These are phyloP conservation scores for Cryptococcus jaspeensis DNA, from an alignment of 1,284 basidiomycete species.

Conservation along the genomic window DNA sequence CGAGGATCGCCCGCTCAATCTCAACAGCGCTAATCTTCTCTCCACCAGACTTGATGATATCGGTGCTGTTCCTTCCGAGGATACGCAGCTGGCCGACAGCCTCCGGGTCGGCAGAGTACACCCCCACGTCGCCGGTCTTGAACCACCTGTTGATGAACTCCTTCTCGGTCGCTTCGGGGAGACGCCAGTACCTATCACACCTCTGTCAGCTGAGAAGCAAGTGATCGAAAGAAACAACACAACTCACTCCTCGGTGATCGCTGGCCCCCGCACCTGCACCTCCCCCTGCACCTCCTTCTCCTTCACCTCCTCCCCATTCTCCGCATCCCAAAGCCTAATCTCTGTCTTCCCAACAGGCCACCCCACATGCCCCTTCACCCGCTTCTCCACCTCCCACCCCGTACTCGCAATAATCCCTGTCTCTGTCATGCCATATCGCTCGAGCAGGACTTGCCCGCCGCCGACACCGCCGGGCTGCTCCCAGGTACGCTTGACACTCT, in stretches of 20 bases:
- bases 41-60: constrained; percentile 46
- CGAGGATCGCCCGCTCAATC: constrained; percentile 43
- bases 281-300: constrained; percentile 34
- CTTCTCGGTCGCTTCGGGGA: constrained; percentile 37
- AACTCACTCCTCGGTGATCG: constrained; percentile 37
- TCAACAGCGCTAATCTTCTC: constrained; percentile 49
- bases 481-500: constrained; percentile 41
- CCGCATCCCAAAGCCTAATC: constrained; percentile 40
- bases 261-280: constrained; percentile 38
- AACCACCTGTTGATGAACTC: constrained; percentile 46
- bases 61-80: constrained; percentile 37
- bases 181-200: constrained; percentile 36
- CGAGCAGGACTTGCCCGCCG: constrained; percentile 42
- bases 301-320: constrained; percentile 13
- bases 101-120: constrained; percentile 22
- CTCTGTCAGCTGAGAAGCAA: too few relatives aligned
- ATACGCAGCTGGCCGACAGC: constrained; percentile 34
- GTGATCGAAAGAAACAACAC: too few relatives aligned
- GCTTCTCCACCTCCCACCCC: constrained; percentile 37
- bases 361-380: constrained; percentile 45
- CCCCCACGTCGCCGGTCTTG: constrained; percentile 48
- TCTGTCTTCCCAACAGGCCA: constrained; percentile 35
- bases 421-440: constrained; percentile 50
- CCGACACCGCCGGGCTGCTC: constrained; percentile 33
- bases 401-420: constrained; percentile 46